Percentiles rank a stretch among this genome's conserved stretches.
phyloP scores from a whole-genome alignment of 2,329 filamentous ascomycete genomes.

The Trichoderma sp. region DNA sequence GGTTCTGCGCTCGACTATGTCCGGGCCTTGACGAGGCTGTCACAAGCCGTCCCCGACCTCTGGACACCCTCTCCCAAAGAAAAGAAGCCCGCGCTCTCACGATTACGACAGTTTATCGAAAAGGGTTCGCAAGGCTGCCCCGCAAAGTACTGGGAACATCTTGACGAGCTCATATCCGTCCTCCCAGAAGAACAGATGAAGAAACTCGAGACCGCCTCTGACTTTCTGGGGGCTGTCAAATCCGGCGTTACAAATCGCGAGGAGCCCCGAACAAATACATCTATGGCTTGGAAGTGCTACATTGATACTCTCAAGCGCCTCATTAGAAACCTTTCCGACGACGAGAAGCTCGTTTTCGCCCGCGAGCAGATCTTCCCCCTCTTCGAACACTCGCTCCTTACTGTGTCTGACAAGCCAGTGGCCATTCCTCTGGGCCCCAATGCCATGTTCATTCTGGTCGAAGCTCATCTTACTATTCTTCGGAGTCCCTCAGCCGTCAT shows the following conservation, averaged over 20 bases:
- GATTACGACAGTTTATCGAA: constrained; percentile 72
- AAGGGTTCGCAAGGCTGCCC: constrained; percentile 82
- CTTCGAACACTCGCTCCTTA: constrained; percentile 55
- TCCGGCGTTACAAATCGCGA: constrained; percentile 72
- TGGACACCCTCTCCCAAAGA: constrained; percentile 63
- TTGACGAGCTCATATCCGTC: constrained; percentile 63
- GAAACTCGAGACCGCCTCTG: constrained; percentile 51
- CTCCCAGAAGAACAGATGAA: constrained; percentile 51
- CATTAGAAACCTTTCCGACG: constrained; percentile 45
- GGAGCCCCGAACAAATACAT: constrained; percentile 69
- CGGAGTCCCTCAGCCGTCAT: constrained; percentile 45
- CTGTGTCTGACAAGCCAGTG: constrained; percentile 41
- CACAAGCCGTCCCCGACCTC: constrained; percentile 62
- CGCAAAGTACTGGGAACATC: constrained; percentile 69
- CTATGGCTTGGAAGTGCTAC: constrained; percentile 74
- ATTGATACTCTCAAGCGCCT: constrained; percentile 63
- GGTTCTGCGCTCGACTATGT: constrained; percentile 74
- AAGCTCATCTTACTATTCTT: constrained; percentile 49
- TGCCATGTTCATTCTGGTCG: constrained; percentile 44
- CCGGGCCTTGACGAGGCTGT: constrained; percentile 66
- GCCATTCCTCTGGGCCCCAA: constrained; percentile 37
- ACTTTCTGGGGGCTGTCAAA: constrained; percentile 67
- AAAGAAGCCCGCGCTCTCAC: constrained; percentile 55
- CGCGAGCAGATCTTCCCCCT: constrained; percentile 55
- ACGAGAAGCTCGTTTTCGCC: constrained; percentile 49